Evolutionary conservation across 2,329 filamentous ascomycete genomes (phyloP), one percentile per base, ranked within the genome.

Genomic region (Cladophialophora psammophila): DNA sequence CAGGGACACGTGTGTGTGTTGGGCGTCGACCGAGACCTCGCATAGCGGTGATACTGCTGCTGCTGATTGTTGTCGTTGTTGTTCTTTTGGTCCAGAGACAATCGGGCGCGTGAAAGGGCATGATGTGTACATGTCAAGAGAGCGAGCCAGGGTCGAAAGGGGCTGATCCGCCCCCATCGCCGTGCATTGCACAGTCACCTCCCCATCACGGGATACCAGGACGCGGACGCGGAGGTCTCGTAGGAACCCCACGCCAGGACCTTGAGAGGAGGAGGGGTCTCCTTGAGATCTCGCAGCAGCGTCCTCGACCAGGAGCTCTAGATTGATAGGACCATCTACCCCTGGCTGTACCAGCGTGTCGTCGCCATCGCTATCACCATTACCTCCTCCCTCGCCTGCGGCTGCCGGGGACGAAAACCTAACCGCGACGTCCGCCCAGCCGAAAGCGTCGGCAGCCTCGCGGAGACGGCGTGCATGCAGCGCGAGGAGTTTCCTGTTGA

Each of bases 1-100:
- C n/a, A 87, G 84, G 0, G 84, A 84, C 0, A 84, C 81, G 0
- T 76, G 73, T 0, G 85, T 90, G 3, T 80, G 74, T 34, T 79
- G 65, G 0, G 80, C 79, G 76, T 90, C 88, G 32, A 71, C 13
- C 18, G 34, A 32, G 56, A 70, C 60, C 34, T 57, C 32, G 55
- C 69, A 63, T 26, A n/a, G 13, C 18, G 60, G 26, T 53, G 20
- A 15, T 5, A 15, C n/a, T 18, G 35, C 10, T 42, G 10, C 18
- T 18, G 60, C 18, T 12, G n/a, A n/a, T n/a, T n/a, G 3, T 26
- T 26, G 26, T 26, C 26, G 26, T 26, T 26, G 26, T 26, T 50
- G 45, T 20, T 26, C 45, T 18, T 7, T 7, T 18, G 18, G 15
- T 45, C 40, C 40, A 12, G 26, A 63, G 12, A 57, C 48, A 35